A percentile compares a stretch with the other conserved stretches of the same genome.
phyloP scores from a whole-genome alignment of 108 stramenopile species.

The Pinguiococcus pyrenoidosus region DNA sequence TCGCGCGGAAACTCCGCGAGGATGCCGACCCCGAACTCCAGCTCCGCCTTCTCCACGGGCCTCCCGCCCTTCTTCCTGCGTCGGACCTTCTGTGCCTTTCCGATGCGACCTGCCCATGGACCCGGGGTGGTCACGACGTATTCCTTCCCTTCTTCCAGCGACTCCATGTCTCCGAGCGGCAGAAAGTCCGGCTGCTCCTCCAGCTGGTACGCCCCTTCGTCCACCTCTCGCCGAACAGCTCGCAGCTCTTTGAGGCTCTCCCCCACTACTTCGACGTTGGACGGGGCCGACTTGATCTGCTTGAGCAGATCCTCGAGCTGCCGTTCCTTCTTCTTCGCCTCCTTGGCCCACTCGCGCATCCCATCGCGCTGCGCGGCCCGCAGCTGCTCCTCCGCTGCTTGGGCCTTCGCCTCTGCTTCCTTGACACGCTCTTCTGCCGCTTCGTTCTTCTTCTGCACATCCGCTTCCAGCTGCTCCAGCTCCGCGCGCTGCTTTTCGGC shows the following conservation, averaged over 20 bases:
- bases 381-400: conserved; percentile 52
- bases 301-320: conserved; percentile 64
- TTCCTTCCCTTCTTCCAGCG: neutral
- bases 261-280: conserved; percentile 18
- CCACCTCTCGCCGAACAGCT: neutral
- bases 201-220: neutral
- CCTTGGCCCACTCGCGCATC: conserved; percentile 58
- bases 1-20: no score
- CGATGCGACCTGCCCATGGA: no score
- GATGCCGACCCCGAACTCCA: no score
- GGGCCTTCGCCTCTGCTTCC: no score
- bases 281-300: conserved; percentile 49
- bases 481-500: conserved; percentile 34
- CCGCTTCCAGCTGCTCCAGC: conserved; percentile 56
- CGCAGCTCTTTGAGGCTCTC: neutral
- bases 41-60: no score
- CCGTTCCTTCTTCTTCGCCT: conserved; percentile 70
- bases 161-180: neutral
- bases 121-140: no score
- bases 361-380: conserved; percentile 55
- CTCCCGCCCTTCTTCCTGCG: no score
- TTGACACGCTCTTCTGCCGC: conserved; percentile 41
- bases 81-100: no score
- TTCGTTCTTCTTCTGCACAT: conserved; percentile 58
- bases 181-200: neutral